phyloP scores from a whole-genome alignment of 108 stramenopile species.

The Skeletonema tropicum region DNA sequence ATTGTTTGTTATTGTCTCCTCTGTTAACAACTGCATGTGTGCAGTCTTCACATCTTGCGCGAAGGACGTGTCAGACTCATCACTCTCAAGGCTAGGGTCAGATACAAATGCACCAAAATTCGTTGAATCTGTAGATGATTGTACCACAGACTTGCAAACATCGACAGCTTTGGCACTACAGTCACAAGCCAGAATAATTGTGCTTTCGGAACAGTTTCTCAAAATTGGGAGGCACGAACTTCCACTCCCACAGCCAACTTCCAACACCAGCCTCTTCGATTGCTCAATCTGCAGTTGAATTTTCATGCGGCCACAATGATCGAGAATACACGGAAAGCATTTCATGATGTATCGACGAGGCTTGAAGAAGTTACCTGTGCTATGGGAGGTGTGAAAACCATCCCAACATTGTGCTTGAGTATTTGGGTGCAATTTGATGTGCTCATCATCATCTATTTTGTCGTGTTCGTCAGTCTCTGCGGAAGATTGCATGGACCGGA shows the following conservation, averaged over 20 bases:
- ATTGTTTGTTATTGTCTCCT: not conserved
- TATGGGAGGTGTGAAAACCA: slow-evolving; percentile 33
- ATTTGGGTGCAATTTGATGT: slow-evolving; percentile 8
- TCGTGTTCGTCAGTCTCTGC: not conserved
- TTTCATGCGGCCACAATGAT: slow-evolving; percentile 1
- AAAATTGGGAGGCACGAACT: slow-evolving; percentile 46
- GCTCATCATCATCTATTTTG: not conserved
- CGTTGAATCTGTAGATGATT: not conserved
- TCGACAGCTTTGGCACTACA: slow-evolving; percentile 27
- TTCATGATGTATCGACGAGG: slow-evolving; percentile 33
- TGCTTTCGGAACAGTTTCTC: slow-evolving; percentile 4
- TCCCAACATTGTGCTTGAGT: slow-evolving; percentile 32
- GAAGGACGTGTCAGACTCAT: slow-evolving; percentile 15
- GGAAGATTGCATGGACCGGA: slow-evolving; percentile 3
- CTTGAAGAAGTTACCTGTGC: slow-evolving; percentile 38
- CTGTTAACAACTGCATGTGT: slow-evolving; percentile 3
- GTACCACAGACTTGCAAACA: not conserved
- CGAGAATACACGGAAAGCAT: slow-evolving; percentile 38
- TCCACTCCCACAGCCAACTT: slow-evolving; percentile 50
- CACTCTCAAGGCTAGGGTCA: slow-evolving; percentile 21
- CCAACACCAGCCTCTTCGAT: slow-evolving; percentile 24
- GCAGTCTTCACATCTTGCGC: slow-evolving; percentile 15
- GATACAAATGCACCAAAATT: slow-evolving; percentile 31
- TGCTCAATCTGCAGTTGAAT: not conserved
- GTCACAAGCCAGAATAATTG: slow-evolving; percentile 28